Conservation (phyloP, 2,329 filamentous ascomycete genomes). For the Drechslerella coelobrocha region DNA sequence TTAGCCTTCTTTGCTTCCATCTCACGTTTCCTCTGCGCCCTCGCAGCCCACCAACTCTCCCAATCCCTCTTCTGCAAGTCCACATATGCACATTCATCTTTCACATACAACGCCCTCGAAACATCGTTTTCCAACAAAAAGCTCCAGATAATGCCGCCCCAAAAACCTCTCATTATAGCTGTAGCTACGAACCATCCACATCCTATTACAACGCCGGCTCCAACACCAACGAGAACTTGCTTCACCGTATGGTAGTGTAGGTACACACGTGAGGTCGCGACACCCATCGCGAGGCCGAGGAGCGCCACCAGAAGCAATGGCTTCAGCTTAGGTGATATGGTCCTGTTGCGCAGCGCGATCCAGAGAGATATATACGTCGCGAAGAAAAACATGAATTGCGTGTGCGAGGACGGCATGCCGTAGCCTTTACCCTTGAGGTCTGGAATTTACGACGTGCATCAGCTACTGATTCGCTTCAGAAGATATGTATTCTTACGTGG, state of each 20-base stretch:
- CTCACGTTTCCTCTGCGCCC: slow-evolving; percentile 56
- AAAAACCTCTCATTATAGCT: slow-evolving; percentile 64
- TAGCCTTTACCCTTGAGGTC: slow-evolving; percentile 84
- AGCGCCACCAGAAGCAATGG: slow-evolving; percentile 64
- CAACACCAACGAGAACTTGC: slow-evolving; percentile 82
- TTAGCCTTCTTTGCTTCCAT: slow-evolving; percentile 14
- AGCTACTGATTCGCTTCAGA: slow-evolving; percentile 2
- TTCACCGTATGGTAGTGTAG: slow-evolving; percentile 87
- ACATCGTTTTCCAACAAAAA: slow-evolving; percentile 72
- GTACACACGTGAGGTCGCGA: slow-evolving; percentile 85
- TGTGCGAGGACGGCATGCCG: slow-evolving; percentile 95
- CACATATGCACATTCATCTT: slow-evolving; percentile 86
- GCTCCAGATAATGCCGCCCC: slow-evolving; percentile 44
- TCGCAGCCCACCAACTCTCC: slow-evolving; percentile 78
- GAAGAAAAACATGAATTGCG: slow-evolving; percentile 94
- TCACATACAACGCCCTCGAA: slow-evolving; percentile 71
- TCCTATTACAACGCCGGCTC: slow-evolving; percentile 74
- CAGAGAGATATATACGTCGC: slow-evolving; percentile 83
- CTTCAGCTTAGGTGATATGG: slow-evolving; percentile 61
- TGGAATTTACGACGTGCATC: slow-evolving; percentile 6
- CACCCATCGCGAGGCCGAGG: slow-evolving; percentile 68
- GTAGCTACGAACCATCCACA: slow-evolving; percentile 80
- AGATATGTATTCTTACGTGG: neutral
- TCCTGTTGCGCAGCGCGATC: slow-evolving; percentile 78
- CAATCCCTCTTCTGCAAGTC: slow-evolving; percentile 90